A percentile compares a stretch with the other conserved stretches of the same genome.
These are phyloP conservation scores for Helenozyma rhizophorensis DNA, from an alignment of 805 yeast species.

Conservation along the genomic window DNA sequence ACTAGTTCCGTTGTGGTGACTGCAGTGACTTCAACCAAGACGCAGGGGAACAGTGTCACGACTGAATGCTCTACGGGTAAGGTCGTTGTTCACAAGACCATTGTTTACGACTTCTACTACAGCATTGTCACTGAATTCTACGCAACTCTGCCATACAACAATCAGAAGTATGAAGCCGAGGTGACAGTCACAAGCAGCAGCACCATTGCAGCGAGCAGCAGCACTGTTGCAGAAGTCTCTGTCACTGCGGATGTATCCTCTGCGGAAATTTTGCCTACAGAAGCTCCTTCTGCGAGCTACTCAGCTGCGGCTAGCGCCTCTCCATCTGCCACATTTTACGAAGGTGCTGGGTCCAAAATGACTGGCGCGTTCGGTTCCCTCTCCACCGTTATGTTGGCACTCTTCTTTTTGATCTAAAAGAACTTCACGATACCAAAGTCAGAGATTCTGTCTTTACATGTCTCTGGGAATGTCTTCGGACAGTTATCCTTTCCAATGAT, in stretches of 20 bases:
- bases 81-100: too few relatives aligned
- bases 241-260: background rate
- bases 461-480: too few relatives aligned
- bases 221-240: background rate
- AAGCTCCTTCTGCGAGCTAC: background rate
- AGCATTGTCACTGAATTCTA: background rate
- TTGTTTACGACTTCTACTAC: background rate
- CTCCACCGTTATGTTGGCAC: background rate
- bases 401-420: background rate
- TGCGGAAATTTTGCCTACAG: background rate
- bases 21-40: background rate
- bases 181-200: background rate
- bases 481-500: too few relatives aligned
- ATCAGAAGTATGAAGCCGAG: too few relatives aligned
- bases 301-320: background rate
- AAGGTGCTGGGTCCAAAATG: background rate
- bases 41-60: background rate
- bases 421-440: too few relatives aligned
- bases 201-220: background rate
- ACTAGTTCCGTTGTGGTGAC: constrained; percentile 1
- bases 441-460: too few relatives aligned
- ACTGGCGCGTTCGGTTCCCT: background rate
- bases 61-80: too few relatives aligned
- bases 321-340: background rate
- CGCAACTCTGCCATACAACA: background rate